Conservation (phyloP, 495 filamentous ascomycete genomes). For the Talaromyces adpressus region DNA sequence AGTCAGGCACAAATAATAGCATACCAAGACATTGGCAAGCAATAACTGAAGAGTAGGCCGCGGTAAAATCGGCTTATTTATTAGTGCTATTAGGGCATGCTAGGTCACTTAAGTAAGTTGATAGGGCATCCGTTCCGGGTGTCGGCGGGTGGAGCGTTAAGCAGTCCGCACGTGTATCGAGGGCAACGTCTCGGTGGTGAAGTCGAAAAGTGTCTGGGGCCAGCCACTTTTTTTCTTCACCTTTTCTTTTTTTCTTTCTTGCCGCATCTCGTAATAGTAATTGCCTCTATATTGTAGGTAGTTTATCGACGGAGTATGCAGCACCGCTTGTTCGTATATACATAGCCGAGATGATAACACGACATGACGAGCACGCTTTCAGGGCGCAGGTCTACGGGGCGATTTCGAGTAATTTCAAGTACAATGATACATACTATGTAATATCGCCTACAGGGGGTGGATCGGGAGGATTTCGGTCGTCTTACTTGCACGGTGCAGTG, state of each 20-base stretch:
- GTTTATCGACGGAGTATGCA: background rate
- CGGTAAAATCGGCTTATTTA: background rate
- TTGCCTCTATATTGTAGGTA: background rate
- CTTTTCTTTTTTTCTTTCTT: background rate
- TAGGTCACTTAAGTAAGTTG: background rate
- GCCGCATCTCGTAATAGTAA: background rate
- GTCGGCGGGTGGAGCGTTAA: background rate
- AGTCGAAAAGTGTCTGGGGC: background rate
- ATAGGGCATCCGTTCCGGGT: background rate
- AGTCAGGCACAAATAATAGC: background rate
- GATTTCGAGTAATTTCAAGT: background rate
- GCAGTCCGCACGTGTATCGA: conserved; percentile 1
- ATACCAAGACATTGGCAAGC: background rate
- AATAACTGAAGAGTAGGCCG: background rate
- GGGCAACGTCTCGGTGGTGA: background rate
- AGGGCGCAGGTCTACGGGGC: background rate
- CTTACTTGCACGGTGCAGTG: background rate
- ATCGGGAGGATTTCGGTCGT: background rate
- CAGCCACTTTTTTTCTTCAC: background rate
- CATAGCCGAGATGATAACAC: background rate
- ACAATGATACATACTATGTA: too few species aligned
- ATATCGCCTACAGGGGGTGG: background rate
- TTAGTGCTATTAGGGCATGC: background rate
- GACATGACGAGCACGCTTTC: background rate
- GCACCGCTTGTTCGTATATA: background rate